A percentile compares a stretch with the other conserved stretches of the same genome.
Evolutionary conservation across 1,284 basidiomycete species (phyloP).

Genomic region (Hemileia vastatrix): DNA sequence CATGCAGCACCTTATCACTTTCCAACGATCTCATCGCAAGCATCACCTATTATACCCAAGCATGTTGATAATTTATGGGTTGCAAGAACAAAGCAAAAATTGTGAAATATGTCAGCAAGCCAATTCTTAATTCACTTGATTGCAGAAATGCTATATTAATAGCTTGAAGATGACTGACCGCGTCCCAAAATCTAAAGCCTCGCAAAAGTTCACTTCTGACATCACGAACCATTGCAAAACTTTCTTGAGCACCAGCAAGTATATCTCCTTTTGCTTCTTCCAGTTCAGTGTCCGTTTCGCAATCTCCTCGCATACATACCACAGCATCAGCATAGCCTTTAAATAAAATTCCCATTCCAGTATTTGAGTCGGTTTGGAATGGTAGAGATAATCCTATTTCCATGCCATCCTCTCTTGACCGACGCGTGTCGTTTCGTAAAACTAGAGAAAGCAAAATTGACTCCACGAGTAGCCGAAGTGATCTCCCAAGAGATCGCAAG

Average conservation of each 20-base stretch:
- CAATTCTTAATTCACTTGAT: background rate
- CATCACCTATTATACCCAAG: constrained; percentile 56
- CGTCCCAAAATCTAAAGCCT: constrained; percentile 96
- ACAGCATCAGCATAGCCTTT: constrained; percentile 56
- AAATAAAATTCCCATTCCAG: constrained; percentile 90
- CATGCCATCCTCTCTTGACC: constrained; percentile 77
- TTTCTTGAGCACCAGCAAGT: constrained; percentile 64
- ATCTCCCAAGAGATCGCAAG: constrained; percentile 75
- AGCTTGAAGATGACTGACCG: constrained; percentile 54
- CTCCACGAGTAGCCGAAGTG: constrained; percentile 80
- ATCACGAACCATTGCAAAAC: constrained; percentile 81
- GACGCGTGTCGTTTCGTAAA: constrained; percentile 71
- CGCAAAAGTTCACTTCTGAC: constrained; percentile 81
- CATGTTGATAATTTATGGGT: background rate
- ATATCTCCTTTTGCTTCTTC: constrained; percentile 46
- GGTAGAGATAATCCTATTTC: constrained; percentile 65
- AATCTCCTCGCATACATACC: constrained; percentile 26
- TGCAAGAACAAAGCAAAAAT: constrained; percentile 9
- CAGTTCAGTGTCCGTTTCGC: constrained; percentile 62
- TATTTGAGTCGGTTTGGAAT: constrained; percentile 93
- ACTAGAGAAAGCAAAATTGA: constrained; percentile 85
- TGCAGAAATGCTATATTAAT: constrained; percentile 24
- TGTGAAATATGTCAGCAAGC: constrained; percentile 29
- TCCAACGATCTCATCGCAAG: constrained; percentile 79
- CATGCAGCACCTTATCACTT: constrained; percentile 57